A percentile compares a stretch with the other conserved stretches of the same genome.
Conservation (phyloP, 192 early-diverging fungal genomes). For the Backusella tarrabulga region DNA sequence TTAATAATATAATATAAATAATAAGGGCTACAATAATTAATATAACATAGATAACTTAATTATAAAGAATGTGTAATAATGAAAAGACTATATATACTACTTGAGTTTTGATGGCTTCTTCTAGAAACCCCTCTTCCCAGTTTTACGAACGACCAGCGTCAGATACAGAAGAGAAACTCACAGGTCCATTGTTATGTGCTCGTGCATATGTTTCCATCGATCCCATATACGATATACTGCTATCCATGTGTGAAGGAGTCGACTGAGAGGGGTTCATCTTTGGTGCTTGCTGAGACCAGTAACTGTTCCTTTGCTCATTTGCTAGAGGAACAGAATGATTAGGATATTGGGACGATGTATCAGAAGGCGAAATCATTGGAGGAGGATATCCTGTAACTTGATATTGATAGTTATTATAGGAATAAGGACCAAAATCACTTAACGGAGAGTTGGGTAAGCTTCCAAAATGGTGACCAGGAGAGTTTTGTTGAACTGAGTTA, state of each 20-base stretch:
- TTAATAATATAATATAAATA: not conserved
- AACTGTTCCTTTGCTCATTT: not conserved
- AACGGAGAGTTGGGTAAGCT: constrained; percentile 17
- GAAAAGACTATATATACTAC: not conserved
- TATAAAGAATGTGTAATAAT: not conserved
- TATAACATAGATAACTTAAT: not conserved
- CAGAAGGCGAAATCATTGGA: not conserved
- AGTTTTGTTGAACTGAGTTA: not conserved
- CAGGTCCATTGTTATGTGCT: not conserved
- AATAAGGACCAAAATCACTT: constrained; percentile 11
- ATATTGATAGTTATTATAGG: constrained; percentile 14
- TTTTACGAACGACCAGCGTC: not conserved
- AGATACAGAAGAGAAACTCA: not conserved
- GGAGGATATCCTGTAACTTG: not conserved
- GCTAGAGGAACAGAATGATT: not conserved
- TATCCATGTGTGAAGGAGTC: not conserved
- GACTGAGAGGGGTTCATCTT: not conserved
- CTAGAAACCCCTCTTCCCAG: not conserved
- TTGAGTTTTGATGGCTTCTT: not conserved
- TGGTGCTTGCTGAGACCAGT: not conserved
- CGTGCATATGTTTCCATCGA: not conserved
- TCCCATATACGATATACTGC: not conserved
- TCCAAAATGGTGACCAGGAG: not conserved
- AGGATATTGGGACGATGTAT: not conserved
- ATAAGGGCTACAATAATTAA: not conserved